phyloP scores from a whole-genome alignment of 1,284 basidiomycete species.

The Rhodotorula glutinis region DNA sequence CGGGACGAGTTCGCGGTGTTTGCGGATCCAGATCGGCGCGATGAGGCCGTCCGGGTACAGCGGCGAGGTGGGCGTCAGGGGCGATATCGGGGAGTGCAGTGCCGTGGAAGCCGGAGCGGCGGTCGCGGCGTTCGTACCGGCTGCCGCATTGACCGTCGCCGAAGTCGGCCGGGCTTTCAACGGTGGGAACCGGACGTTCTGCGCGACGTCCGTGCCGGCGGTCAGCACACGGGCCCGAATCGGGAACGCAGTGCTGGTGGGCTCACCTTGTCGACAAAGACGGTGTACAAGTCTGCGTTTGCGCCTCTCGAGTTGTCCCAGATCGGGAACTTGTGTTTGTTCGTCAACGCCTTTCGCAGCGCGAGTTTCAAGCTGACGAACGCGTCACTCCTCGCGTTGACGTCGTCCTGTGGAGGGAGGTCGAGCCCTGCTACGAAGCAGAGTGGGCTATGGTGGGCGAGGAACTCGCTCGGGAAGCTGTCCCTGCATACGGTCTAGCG shows the following conservation, averaged over 20 bases:
- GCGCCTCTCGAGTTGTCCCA: constrained; percentile 48
- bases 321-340: constrained; percentile 52
- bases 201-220: not conserved
- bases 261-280: constrained; percentile 71
- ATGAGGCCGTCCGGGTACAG: constrained; percentile 91
- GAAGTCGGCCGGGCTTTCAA: constrained; percentile 63
- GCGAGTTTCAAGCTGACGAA: constrained; percentile 60
- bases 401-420: constrained; percentile 23
- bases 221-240: not conserved
- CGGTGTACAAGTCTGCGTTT: constrained; percentile 69
- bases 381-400: constrained; percentile 31
- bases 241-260: not conserved
- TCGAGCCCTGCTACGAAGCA: constrained; percentile 89
- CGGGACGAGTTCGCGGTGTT: constrained; percentile 85
- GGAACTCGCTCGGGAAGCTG: constrained; percentile 50
- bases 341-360: constrained; percentile 59
- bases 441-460: constrained; percentile 78
- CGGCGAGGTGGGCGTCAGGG: constrained; percentile 79
- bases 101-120: not conserved
- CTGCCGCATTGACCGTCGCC: constrained; percentile 43
- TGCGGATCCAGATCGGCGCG: constrained; percentile 94
- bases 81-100: constrained; percentile 82
- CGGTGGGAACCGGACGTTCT: constrained; percentile 76
- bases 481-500: constrained; percentile 27
- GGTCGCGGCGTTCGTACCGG: not conserved